phyloP scores from a whole-genome alignment of 495 filamentous ascomycete species.

The Sphaerosporella brunnea region DNA sequence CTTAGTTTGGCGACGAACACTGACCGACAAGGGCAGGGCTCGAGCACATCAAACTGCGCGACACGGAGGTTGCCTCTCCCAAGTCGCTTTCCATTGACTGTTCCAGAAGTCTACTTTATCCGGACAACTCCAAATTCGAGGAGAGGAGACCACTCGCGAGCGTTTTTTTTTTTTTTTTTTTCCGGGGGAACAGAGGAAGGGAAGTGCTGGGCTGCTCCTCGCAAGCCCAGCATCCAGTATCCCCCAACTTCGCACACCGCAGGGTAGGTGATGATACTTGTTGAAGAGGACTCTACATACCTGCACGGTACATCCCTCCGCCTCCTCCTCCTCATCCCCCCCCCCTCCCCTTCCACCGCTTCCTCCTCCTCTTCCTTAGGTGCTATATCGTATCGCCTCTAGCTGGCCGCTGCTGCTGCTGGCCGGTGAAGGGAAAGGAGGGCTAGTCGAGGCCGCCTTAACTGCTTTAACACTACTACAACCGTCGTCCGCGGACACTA shows the following conservation, averaged over 20 bases:
- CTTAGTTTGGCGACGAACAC: too few species aligned
- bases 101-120: constrained; percentile 9
- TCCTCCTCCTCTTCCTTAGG: too few species aligned
- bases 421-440: too few species aligned
- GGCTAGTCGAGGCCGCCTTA: too few species aligned
- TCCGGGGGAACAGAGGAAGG: too few species aligned
- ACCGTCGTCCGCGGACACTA: not conserved
- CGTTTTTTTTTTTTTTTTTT: too few species aligned
- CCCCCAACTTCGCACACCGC: not conserved
- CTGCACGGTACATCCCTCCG: not conserved
- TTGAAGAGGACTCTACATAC: not conserved
- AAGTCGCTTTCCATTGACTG: not conserved
- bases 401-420: too few species aligned
- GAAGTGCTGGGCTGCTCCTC: not conserved
- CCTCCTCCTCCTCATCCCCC: not conserved
- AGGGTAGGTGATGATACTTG: not conserved
- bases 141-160: too few species aligned
- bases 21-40: not conserved
- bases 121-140: too few species aligned
- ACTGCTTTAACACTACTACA: not conserved
- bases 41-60: not conserved
- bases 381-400: too few species aligned
- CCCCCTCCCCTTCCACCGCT: too few species aligned
- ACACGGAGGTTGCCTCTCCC: not conserved
- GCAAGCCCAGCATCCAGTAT: not conserved